Percentiles rank a stretch among this genome's conserved stretches.
These are phyloP conservation scores for Luffa aegyptiaca DNA, from an alignment of 306 rosid species.

Conservation along the genomic window DNA sequence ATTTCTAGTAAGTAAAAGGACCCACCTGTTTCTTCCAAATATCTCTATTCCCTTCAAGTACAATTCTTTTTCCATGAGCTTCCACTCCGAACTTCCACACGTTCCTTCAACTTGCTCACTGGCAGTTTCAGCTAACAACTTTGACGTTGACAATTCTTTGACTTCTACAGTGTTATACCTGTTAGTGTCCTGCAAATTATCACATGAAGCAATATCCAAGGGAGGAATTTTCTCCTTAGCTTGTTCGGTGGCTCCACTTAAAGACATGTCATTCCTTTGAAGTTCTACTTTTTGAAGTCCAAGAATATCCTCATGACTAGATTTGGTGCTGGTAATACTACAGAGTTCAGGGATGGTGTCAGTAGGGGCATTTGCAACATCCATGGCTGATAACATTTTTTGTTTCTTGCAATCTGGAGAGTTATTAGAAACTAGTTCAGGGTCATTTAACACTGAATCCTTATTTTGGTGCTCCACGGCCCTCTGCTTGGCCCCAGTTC, in stretches of 20 bases:
- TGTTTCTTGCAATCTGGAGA: slow-evolving; percentile 43
- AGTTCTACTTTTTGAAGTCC: slow-evolving; percentile 19
- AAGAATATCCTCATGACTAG: slow-evolving; percentile 11
- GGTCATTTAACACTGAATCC: slow-evolving; percentile 23
- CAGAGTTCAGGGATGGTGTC: slow-evolving; percentile 23
- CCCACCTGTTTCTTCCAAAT: slow-evolving; percentile 76
- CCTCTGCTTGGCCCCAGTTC: slow-evolving; percentile 45
- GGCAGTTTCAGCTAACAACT: slow-evolving; percentile 25
- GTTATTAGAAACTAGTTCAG: slow-evolving; percentile 29
- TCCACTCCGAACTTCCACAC: slow-evolving; percentile 50
- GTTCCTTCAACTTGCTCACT: slow-evolving; percentile 25
- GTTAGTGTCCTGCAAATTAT: slow-evolving; percentile 23
- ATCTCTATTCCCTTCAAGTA: slow-evolving; percentile 89
- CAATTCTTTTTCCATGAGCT: slow-evolving; percentile 73
- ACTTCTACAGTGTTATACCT: slow-evolving; percentile 26
- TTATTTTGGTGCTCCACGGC: slow-evolving; percentile 25
- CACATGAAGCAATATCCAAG: slow-evolving; percentile 31
- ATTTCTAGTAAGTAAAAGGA: neutral
- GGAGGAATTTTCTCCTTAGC: slow-evolving; percentile 26
- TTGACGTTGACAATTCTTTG: slow-evolving; percentile 25
- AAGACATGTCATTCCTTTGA: slow-evolving; percentile 15
- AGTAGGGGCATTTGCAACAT: slow-evolving; percentile 28
- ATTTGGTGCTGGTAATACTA: slow-evolving; percentile 17
- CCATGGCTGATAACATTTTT: slow-evolving; percentile 40
- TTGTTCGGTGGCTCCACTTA: slow-evolving; percentile 21